A percentile compares a stretch with the other conserved stretches of the same genome.
Conservation (phyloP, 2,329 filamentous ascomycete species). For the Fusarium continuum region DNA sequence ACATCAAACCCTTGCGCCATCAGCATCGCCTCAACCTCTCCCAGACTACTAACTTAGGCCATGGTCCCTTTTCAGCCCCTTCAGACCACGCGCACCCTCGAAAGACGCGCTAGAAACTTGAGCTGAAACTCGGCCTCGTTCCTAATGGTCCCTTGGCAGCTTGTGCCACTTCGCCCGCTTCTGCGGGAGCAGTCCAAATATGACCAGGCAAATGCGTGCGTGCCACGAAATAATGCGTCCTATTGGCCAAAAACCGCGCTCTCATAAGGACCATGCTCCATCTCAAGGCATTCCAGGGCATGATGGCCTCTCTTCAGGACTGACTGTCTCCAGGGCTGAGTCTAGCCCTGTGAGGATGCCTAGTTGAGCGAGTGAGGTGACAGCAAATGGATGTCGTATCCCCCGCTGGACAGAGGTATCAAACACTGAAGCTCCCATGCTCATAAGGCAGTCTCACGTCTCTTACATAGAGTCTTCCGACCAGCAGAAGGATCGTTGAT, state of each 20-base stretch:
- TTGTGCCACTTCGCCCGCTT: conserved; percentile 31
- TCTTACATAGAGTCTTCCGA: neutral
- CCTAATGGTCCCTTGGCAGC: conserved; percentile 18
- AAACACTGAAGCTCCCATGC: neutral
- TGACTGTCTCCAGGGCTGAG: conserved; percentile 29
- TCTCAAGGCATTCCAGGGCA: conserved; percentile 32
- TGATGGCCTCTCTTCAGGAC: conserved; percentile 9
- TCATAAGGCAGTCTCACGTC: neutral
- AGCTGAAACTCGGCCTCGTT: conserved; percentile 30
- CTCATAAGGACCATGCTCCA: conserved; percentile 19
- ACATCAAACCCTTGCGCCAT: neutral
- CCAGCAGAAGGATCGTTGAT: neutral
- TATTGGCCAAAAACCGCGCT: conserved; percentile 28
- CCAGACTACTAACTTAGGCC: conserved; percentile 13
- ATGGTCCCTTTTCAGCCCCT: neutral
- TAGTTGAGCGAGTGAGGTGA: conserved; percentile 6
- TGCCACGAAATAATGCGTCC: conserved; percentile 24
- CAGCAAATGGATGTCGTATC: neutral
- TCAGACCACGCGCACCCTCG: conserved; percentile 14
- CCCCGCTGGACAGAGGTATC: neutral
- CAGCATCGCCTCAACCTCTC: neutral
- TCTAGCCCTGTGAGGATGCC: conserved; percentile 17
- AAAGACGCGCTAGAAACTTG: conserved; percentile 22
- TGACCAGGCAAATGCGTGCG: conserved; percentile 34
- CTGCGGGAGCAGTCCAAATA: conserved; percentile 26